A percentile compares a stretch with the other conserved stretches of the same genome.
Conservation (phyloP, 176 grass and related monocot genomes). For the Typha latifolia region DNA sequence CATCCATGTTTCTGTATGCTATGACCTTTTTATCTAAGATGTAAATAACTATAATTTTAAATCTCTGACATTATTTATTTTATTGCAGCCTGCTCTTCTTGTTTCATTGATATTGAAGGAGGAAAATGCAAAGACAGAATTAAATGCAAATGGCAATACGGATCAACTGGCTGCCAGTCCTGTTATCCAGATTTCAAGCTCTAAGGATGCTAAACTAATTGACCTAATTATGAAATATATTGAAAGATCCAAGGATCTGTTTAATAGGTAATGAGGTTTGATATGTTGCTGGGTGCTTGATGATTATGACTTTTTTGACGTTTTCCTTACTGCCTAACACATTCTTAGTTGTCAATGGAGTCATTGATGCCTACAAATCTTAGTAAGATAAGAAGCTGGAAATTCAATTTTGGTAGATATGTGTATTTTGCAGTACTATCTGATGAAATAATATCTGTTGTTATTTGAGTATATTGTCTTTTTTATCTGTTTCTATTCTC, state of each 20-base stretch:
- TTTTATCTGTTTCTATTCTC: neutral
- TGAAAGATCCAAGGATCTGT: constrained; percentile 33
- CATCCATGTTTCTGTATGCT: no score
- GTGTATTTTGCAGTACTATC: neutral
- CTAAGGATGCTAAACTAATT: constrained; percentile 28
- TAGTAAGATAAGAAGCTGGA: no score
- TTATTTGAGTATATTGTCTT: neutral
- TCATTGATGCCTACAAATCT: no score
- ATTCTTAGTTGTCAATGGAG: no score
- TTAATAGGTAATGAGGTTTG: constrained; percentile 27
- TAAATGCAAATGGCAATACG: constrained; percentile 20
- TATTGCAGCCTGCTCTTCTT: constrained; percentile 70
- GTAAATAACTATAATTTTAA: neutral
- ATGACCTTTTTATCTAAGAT: neutral
- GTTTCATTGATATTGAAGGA: constrained; percentile 36
- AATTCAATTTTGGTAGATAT: no score
- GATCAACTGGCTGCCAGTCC: constrained; percentile 8
- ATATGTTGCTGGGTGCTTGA: neutral
- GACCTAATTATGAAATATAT: constrained; percentile 50
- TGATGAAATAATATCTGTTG: neutral
- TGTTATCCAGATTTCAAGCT: constrained; percentile 16
- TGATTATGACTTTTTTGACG: neutral
- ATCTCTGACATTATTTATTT: neutral
- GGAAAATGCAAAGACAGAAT: constrained; percentile 25
- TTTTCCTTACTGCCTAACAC: neutral